Conservation (phyloP, 2,329 filamentous ascomycete genomes). For the Fusarium verticillioides region DNA sequence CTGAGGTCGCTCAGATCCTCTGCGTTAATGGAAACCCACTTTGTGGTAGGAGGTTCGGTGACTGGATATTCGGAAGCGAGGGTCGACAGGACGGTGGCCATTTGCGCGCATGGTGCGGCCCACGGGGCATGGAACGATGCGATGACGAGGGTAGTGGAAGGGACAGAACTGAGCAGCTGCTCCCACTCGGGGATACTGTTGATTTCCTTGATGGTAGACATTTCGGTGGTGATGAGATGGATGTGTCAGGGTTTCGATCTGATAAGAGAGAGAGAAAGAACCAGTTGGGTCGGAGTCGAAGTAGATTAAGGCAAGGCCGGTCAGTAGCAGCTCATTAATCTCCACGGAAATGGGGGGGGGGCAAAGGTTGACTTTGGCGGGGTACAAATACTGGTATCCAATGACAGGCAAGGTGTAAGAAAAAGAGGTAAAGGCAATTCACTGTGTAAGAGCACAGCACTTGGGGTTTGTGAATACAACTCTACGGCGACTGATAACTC, state of each 20-base stretch:
- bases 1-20: conserved; percentile 93
- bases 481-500: neutral
- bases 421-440: neutral
- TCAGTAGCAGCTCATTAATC: conserved; percentile 12
- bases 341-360: conserved; percentile 11
- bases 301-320: conserved; percentile 13
- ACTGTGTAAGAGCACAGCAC: neutral
- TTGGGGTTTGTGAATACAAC: neutral
- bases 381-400: conserved; percentile 28
- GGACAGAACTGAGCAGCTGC: conserved; percentile 71
- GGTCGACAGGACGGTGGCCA: conserved; percentile 85
- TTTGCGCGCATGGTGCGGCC: conserved; percentile 95
- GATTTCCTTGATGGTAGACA: conserved; percentile 84
- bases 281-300: conserved; percentile 22
- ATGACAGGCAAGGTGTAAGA: neutral
- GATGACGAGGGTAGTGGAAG: conserved; percentile 78
- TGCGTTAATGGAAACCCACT: conserved; percentile 92
- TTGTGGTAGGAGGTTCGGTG: conserved; percentile 72
- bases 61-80: conserved; percentile 87
- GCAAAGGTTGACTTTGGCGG: conserved; percentile 42
- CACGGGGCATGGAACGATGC: conserved; percentile 97
- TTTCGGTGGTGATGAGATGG: conserved; percentile 49
- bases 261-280: conserved; percentile 26
- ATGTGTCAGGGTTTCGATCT: conserved; percentile 27
- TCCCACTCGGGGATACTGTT: conserved; percentile 79